phyloP scores from a whole-genome alignment of 805 yeast genomes.

The Kluyveromyces nonfermentans region DNA sequence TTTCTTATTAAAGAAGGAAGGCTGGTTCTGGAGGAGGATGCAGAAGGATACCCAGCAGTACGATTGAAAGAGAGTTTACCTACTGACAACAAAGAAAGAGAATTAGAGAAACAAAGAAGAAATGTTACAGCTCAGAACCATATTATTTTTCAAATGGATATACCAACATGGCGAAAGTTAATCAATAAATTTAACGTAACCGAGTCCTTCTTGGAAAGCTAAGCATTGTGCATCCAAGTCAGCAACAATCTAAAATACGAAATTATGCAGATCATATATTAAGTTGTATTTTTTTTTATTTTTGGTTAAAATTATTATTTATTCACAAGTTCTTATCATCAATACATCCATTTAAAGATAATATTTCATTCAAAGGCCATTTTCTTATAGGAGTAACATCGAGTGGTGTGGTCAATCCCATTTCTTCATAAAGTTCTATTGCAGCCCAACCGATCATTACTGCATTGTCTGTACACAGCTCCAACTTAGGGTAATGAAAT shows the following conservation, averaged over 20 bases:
- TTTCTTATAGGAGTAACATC: constrained; percentile 57
- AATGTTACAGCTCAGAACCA: constrained; percentile 38
- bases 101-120: constrained; percentile 20
- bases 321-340: constrained; percentile 1
- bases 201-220: constrained; percentile 35
- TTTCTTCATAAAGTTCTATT: constrained; percentile 63
- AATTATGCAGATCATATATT: no score
- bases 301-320: background rate
- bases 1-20: constrained; percentile 70
- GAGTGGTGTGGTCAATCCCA: constrained; percentile 36
- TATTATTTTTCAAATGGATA: constrained; percentile 63
- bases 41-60: constrained; percentile 37
- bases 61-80: constrained; percentile 28
- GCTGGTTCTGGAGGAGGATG: constrained; percentile 44
- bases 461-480: constrained; percentile 88
- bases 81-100: constrained; percentile 15
- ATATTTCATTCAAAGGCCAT: constrained; percentile 66
- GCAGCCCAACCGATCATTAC: constrained; percentile 98
- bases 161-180: constrained; percentile 52
- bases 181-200: constrained; percentile 47
- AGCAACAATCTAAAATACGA: no score
- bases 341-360: constrained; percentile 45
- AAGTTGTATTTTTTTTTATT: background rate
- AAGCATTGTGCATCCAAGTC: background rate
- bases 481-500: constrained; percentile 58